These are phyloP conservation scores for Carex kokanica DNA, from an alignment of 176 grass and related monocot species.

Conservation along the genomic window DNA sequence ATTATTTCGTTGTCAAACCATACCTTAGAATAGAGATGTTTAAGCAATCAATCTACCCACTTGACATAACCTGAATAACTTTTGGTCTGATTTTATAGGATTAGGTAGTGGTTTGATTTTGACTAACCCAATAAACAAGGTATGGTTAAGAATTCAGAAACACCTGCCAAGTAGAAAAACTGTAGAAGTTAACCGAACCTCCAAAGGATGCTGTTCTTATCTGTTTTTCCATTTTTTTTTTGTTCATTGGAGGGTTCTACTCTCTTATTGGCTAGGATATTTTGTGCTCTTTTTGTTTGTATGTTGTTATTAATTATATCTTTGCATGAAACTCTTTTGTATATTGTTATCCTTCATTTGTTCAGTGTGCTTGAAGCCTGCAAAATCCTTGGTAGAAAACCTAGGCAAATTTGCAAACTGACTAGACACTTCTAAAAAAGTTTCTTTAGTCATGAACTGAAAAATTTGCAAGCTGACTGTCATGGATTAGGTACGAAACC, in stretches of 20 bases:
- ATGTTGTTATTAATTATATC: neutral
- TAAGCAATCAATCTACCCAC: neutral
- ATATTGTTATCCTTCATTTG: neutral
- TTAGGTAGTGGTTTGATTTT: neutral
- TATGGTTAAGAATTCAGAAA: neutral
- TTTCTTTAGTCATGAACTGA: neutral
- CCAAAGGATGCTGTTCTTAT: neutral
- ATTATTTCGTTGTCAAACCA: neutral
- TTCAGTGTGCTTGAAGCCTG: neutral
- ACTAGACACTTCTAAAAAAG: neutral
- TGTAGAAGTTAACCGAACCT: neutral
- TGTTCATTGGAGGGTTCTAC: neutral
- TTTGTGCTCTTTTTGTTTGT: conserved; percentile 1
- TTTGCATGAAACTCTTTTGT: neutral
- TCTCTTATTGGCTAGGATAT: neutral
- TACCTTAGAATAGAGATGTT: neutral
- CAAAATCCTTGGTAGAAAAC: neutral
- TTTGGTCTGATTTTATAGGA: neutral
- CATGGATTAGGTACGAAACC: neutral
- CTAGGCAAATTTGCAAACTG: no score
- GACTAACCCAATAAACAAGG: neutral
- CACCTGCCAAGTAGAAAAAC: neutral
- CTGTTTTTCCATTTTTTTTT: neutral
- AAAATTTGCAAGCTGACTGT: neutral
- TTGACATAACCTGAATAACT: neutral